These are phyloP conservation scores for Aspergillus bertholletiae DNA, from an alignment of 495 filamentous ascomycete species.

Conservation along the genomic window DNA sequence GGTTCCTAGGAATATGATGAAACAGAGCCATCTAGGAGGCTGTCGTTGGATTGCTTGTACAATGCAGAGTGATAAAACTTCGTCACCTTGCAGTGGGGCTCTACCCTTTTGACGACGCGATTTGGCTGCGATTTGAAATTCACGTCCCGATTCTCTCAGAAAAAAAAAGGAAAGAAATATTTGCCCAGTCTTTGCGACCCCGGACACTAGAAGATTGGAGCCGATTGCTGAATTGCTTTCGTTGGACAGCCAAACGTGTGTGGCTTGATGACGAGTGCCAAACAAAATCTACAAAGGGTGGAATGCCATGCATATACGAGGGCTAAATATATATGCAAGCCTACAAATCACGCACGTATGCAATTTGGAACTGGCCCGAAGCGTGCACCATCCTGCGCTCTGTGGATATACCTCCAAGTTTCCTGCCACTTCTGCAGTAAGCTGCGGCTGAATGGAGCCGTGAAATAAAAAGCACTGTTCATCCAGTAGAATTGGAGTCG, in stretches of 20 bases:
- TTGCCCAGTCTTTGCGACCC: not conserved
- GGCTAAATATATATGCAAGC: slow-evolving; percentile 18
- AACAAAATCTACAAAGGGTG: not conserved
- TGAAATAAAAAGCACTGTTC: too few species aligned
- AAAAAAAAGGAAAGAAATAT: not conserved
- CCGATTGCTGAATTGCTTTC: not conserved
- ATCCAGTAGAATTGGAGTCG: not conserved
- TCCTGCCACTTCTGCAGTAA: not conserved
- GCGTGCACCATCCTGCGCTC: not conserved
- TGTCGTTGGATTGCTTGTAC: slow-evolving; percentile 1
- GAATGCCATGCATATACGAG: slow-evolving; percentile 1
- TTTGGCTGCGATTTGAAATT: not conserved
- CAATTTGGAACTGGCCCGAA: slow-evolving; percentile 7
- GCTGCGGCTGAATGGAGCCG: not conserved
- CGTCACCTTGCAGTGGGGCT: not conserved
- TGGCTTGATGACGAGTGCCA: slow-evolving; percentile 11
- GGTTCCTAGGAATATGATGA: slow-evolving; percentile 11
- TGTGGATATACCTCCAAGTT: not conserved
- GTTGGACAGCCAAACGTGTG: not conserved
- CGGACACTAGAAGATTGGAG: not conserved
- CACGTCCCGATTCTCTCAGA: not conserved
- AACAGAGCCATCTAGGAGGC: slow-evolving; percentile 10
- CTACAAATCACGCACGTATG: slow-evolving; percentile 15
- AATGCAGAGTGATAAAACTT: slow-evolving; percentile 5
- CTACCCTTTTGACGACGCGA: not conserved